These are phyloP conservation scores for Lumnitzera racemosa DNA, from an alignment of 345 rosid genomes.

Conservation along the genomic window DNA sequence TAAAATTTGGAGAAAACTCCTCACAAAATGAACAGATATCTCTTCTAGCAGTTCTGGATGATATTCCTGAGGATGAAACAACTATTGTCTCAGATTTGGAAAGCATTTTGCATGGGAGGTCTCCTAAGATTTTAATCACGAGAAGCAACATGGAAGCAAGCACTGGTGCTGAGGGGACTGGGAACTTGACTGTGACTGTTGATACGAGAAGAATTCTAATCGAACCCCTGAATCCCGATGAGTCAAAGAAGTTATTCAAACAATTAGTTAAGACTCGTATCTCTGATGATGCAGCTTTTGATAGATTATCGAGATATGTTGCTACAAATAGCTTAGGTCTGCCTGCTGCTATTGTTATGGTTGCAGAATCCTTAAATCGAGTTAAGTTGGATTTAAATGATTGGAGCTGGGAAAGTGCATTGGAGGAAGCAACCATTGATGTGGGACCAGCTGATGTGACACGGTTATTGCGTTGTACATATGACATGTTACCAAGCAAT, in stretches of 20 bases:
- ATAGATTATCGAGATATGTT: neutral
- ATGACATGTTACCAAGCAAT: conserved; percentile 7
- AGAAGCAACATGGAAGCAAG: neutral
- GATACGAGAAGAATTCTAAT: fast-evolving
- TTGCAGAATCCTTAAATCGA: conserved; percentile 1
- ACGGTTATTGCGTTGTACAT: neutral
- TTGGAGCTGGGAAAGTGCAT: neutral
- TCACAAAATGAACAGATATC: neutral
- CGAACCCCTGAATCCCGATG: fast-evolving
- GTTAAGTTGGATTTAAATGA: neutral
- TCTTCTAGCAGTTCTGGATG: conserved; percentile 7
- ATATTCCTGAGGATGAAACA: neutral
- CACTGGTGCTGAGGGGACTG: neutral
- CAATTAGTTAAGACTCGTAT: neutral
- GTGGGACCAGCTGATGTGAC: neutral
- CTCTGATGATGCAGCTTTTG: neutral
- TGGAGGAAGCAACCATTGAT: neutral
- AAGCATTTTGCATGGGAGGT: fast-evolving
- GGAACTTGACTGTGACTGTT: fast-evolving
- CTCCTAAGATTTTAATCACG: neutral
- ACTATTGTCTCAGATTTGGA: fast-evolving
- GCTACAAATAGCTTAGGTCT: neutral
- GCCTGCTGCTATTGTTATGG: neutral
- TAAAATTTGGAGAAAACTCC: neutral
- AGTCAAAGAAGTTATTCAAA: neutral